Conservation (phyloP, 768 basidiomycete species). For the Mycena capillaripes region DNA sequence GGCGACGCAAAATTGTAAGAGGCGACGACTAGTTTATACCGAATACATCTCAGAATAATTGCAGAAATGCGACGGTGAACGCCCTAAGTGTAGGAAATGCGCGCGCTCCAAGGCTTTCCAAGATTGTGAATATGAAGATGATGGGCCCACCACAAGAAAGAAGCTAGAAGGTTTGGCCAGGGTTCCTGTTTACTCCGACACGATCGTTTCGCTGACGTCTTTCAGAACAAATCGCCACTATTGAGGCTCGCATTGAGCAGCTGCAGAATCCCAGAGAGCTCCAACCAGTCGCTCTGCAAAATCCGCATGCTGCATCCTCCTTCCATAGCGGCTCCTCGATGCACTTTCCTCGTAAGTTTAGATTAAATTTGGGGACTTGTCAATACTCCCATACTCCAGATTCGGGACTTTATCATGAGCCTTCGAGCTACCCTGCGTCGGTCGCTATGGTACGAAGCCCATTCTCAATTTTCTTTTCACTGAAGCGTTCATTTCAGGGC, state of each 20-base stretch:
- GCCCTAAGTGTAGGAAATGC: conserved; percentile 35
- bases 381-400: no score
- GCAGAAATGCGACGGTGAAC: conserved; percentile 37
- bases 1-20: conserved; percentile 25
- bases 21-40: neutral
- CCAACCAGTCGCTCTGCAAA: no score
- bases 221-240: conserved; percentile 50
- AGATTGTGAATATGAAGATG: conserved; percentile 38
- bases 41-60: neutral
- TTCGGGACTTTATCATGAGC: no score
- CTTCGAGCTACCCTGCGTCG: no score
- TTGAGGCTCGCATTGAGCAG: conserved; percentile 54
- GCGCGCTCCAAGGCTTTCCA: conserved; percentile 29
- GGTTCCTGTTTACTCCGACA: neutral
- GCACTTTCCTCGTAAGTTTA: no score
- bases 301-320: no score
- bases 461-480: no score
- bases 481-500: no score
- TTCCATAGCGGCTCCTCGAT: no score
- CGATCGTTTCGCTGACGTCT: no score
- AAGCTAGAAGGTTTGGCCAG: conserved; percentile 22
- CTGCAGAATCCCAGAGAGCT: conserved; percentile 45
- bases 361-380: no score
- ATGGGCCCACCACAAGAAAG: conserved; percentile 29
- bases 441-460: no score